phyloP scores from a whole-genome alignment of 2,329 filamentous ascomycete genomes.

The Ceratocystis smalleyi region DNA sequence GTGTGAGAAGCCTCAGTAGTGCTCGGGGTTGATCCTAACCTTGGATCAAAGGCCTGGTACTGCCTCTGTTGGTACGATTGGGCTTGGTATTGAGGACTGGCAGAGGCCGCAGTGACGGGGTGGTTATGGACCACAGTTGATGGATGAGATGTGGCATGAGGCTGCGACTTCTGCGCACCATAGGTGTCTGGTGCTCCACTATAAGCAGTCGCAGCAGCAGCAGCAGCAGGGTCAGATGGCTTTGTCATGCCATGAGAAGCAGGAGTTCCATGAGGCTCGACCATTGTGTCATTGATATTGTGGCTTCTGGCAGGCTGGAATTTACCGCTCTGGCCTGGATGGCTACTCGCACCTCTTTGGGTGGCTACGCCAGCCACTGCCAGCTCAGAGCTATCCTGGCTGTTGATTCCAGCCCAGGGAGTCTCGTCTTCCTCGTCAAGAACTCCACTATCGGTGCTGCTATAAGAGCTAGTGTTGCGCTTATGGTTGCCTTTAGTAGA shows the following conservation, averaged over 20 bases:
- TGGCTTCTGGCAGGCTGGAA: not conserved
- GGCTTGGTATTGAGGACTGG: not conserved
- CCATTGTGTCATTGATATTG: not conserved
- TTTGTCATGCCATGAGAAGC: not conserved
- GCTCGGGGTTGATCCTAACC: not conserved
- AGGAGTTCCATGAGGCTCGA: not conserved
- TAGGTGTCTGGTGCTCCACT: not conserved
- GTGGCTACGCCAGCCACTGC: not conserved
- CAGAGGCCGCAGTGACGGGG: not conserved
- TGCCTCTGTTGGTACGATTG: not conserved
- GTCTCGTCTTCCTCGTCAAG: slow-evolving; percentile 52
- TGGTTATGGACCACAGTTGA: not conserved
- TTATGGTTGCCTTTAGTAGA: not conserved
- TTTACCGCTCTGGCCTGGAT: not conserved
- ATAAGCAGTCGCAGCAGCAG: not conserved
- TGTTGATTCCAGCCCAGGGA: slow-evolving; percentile 8
- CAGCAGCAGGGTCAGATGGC: not conserved
- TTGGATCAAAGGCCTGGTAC: slow-evolving; percentile 2
- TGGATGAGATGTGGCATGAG: slow-evolving; percentile 1
- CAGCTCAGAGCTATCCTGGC: not conserved
- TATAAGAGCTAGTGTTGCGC: slow-evolving; percentile 20
- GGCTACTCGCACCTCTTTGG: not conserved
- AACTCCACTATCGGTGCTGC: slow-evolving; percentile 61
- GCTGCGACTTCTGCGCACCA: not conserved
- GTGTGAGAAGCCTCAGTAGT: not conserved